These are phyloP conservation scores for Vitis rotundifolia DNA, from an alignment of 164 flowering plant species.

Conservation along the genomic window DNA sequence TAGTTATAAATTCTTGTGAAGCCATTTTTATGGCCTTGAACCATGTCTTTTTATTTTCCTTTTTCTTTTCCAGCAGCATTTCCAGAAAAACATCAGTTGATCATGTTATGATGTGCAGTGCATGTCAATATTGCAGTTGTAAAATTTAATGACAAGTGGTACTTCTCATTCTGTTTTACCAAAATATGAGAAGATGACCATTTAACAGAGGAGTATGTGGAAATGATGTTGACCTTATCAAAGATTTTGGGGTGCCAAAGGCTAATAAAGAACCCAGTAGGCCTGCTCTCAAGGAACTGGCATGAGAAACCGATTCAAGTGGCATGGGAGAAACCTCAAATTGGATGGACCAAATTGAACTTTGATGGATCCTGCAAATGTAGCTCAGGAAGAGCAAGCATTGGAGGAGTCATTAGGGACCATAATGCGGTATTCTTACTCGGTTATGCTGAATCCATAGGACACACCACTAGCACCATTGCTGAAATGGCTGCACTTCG, in stretches of 20 bases:
- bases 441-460: constrained; percentile 76
- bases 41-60: background rate
- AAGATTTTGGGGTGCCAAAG: constrained; percentile 24
- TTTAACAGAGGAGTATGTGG: background rate
- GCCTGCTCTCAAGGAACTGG: constrained; percentile 16
- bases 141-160: too few relatives aligned
- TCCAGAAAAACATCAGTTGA: too few relatives aligned
- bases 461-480: constrained; percentile 44
- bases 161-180: too few relatives aligned
- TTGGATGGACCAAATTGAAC: constrained; percentile 73
- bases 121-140: too few relatives aligned
- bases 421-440: constrained; percentile 66
- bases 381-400: constrained; percentile 51
- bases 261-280: constrained; percentile 18
- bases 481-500: constrained; percentile 61
- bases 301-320: constrained; percentile 45
- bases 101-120: too few relatives aligned
- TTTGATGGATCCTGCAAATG: constrained; percentile 67
- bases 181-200: background rate
- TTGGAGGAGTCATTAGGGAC: constrained; percentile 73
- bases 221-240: constrained; percentile 10
- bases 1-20: constrained; percentile 2
- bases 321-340: constrained; percentile 62
- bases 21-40: background rate
- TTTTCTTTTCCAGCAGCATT: background rate